These are phyloP conservation scores for Naumovozyma castellii DNA, from an alignment of 805 yeast species.

Conservation along the genomic window DNA sequence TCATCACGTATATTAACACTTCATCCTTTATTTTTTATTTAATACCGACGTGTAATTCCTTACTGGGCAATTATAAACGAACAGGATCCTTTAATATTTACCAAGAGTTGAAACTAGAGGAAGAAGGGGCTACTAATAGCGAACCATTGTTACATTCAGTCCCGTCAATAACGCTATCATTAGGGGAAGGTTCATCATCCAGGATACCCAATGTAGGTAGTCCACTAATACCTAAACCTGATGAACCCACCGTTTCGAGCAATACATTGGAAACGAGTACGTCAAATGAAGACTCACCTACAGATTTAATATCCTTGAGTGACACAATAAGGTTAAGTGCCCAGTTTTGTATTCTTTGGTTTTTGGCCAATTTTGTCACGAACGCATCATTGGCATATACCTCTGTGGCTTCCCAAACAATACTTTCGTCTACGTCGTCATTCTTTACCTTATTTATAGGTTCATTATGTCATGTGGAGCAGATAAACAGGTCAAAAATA, in stretches of 20 bases:
- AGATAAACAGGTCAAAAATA: conserved; percentile 53
- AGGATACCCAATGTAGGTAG: conserved; percentile 2
- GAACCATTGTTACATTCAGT: background rate
- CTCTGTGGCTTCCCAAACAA: conserved; percentile 89
- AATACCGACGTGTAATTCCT: conserved; percentile 41
- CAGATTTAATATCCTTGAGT: conserved; percentile 22
- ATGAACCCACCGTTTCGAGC: background rate
- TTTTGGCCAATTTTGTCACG: conserved; percentile 76
- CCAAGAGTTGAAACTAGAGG: conserved; percentile 24
- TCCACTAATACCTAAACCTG: conserved; percentile 13
- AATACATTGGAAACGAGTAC: background rate
- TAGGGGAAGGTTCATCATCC: background rate
- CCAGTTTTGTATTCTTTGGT: conserved; percentile 86
- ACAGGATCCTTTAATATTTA: conserved; percentile 26
- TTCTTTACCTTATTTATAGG: conserved; percentile 88
- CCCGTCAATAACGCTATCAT: background rate
- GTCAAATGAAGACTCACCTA: too few species aligned
- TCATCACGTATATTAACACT: conserved; percentile 87
- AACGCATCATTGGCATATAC: conserved; percentile 84
- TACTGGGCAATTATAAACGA: conserved; percentile 19
- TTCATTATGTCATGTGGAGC: conserved; percentile 59
- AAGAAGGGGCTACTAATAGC: conserved; percentile 17
- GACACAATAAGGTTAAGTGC: conserved; percentile 70
- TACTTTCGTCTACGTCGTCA: conserved; percentile 82
- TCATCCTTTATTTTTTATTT: conserved; percentile 74